Conservation (phyloP, 2,329 filamentous ascomycete genomes). For the Diaporthe citrichinensis region DNA sequence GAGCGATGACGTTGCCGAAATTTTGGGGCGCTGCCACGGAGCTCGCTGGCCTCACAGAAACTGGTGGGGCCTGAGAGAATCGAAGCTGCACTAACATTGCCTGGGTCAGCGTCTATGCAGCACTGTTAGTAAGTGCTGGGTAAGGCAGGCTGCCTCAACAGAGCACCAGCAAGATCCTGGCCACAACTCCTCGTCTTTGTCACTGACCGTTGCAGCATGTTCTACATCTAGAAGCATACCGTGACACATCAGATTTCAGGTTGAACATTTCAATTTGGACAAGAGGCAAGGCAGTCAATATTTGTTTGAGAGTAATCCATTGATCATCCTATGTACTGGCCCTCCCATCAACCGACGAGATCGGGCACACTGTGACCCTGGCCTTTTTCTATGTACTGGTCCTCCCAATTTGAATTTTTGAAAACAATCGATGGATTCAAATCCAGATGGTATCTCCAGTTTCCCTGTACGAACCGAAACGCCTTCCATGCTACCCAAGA, state of each 20-base stretch:
- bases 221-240: not conserved
- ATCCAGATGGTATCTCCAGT: conserved; percentile 37
- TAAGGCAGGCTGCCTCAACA: not conserved
- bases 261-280: not conserved
- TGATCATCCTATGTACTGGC: conserved; percentile 34
- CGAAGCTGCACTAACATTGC: not conserved
- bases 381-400: conserved; percentile 5
- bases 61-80: not conserved
- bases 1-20: conserved; percentile 34
- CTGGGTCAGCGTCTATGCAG: rapidly evolving
- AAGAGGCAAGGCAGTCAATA: not conserved
- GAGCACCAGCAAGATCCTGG: not conserved
- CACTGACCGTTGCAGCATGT: not conserved
- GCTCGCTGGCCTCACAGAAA: conserved; percentile 21
- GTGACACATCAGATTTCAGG: not conserved
- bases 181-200: conserved; percentile 6
- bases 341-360: conserved; percentile 2
- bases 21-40: not conserved
- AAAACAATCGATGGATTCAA: conserved; percentile 18
- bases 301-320: conserved; percentile 17
- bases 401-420: conserved; percentile 9
- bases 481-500: conserved; percentile 33
- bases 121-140: not conserved
- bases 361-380: not conserved
- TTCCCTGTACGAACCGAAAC: conserved; percentile 35